Base-by-base conservation (phyloP, 164 flowering plant genomes). In the Dillenia turbinata region DNA sequence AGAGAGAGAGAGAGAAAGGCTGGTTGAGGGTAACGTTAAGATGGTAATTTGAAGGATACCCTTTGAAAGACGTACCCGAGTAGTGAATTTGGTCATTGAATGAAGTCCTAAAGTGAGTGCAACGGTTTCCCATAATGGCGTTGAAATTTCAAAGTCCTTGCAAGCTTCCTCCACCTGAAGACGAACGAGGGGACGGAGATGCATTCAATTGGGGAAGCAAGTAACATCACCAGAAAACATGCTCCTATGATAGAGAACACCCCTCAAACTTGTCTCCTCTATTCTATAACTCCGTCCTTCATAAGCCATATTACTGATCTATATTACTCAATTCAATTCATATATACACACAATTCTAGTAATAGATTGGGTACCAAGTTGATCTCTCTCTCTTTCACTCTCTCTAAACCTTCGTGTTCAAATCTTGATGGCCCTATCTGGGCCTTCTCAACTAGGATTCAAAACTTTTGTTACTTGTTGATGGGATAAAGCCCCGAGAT, bases 351-450 rank as follows among this genome's bases (percentile, higher is more conserved):
- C 40, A 24, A 15, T 9, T 17, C 33, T 43, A 4, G 40, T 7
- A 4, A 33, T 5, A 33, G 40, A 33, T 7, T 33, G 4, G 4
- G 40, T 33, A 33, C 40, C 40, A 24, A 22, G 12, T 45, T 45
- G 26, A 33, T 49, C 49, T 44, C 16, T 1, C 47, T 13, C 19
- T 16, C 49, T 52, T 45, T 49, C 48, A 12, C 11, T 47, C 17
- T 48, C 11, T n/a, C 16, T 2, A 44, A 13, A 3, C 12, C 22
- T 43, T 44, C 9, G 14, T 3, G 13, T 8, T 24, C 33, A 47
- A 61, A 11, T 24, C 0, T n/a, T 54, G 54, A 76, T 79, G 83
- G 76, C 83, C 54, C 52, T 68, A 48, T 47, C 75, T 59, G 67
- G 61, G 63, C 7, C 7, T 33, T 33, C 40, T 33, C 40, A 33